phyloP scores from a whole-genome alignment of 176 grass and related monocot species.

The Aechmea fasciata region DNA sequence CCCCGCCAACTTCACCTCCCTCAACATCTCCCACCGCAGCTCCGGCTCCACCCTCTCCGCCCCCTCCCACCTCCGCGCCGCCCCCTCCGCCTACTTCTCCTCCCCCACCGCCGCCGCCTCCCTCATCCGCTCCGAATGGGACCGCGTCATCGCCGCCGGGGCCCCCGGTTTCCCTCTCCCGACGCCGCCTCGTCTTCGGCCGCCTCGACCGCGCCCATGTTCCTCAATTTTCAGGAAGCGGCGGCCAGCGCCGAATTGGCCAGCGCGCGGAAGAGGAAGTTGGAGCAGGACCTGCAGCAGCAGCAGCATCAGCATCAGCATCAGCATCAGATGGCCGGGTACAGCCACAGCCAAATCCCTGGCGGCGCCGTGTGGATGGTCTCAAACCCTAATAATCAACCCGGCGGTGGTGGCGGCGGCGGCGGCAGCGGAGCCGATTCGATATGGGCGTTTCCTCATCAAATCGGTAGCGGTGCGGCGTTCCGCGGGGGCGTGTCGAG shows the following conservation, averaged over 20 bases:
- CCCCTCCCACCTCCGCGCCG: conserved; percentile 26
- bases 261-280: conserved; percentile 1
- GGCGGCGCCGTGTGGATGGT: conserved; percentile 22
- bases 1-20: conserved; percentile 27
- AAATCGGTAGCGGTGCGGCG: conserved; percentile 29
- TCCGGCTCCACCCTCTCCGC: conserved; percentile 20
- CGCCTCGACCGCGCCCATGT: too few species aligned
- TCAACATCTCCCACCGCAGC: conserved; percentile 32
- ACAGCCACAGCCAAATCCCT: conserved; percentile 17
- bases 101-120: conserved; percentile 2
- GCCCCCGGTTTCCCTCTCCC: neutral
- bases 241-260: neutral
- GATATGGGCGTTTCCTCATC: conserved; percentile 17
- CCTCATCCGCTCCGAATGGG: conserved; percentile 6
- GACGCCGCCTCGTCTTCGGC: neutral
- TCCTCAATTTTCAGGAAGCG: conserved; percentile 5
- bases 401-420: neutral
- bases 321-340: conserved; percentile 21
- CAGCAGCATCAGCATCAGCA: neutral
- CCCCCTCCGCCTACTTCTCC: conserved; percentile 7
- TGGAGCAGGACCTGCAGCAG: neutral
- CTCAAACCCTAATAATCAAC: conserved; percentile 17
- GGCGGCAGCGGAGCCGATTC: neutral
- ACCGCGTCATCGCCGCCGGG: conserved; percentile 10
- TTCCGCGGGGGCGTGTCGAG: neutral